Conservation (phyloP, 257 asterid species). For the Penstemon newberryi region DNA sequence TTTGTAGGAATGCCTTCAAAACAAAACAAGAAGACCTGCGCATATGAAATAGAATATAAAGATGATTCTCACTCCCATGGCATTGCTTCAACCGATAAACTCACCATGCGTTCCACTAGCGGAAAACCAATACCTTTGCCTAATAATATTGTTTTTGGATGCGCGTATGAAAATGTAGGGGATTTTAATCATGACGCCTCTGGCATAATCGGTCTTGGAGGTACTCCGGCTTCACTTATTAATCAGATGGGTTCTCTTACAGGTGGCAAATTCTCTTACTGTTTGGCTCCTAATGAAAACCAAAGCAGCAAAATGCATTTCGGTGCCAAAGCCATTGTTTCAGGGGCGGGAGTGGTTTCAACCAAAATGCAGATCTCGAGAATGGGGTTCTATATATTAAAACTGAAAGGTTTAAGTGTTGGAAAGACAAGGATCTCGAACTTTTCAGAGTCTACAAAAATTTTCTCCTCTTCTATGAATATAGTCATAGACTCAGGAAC, state of each 20-base stretch:
- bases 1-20: constrained; percentile 29
- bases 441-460: neutral
- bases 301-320: constrained; percentile 43
- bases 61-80: constrained; percentile 29
- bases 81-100: constrained; percentile 33
- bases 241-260: constrained; percentile 40
- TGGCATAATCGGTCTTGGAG: constrained; percentile 55
- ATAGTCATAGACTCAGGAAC: constrained; percentile 48
- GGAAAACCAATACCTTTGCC: constrained; percentile 26
- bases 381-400: constrained; percentile 28
- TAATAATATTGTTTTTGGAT: constrained; percentile 40
- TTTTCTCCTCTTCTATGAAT: neutral
- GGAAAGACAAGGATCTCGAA: constrained; percentile 21
- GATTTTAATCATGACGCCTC: constrained; percentile 20
- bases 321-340: constrained; percentile 35
- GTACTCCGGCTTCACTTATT: constrained; percentile 35
- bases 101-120: constrained; percentile 35
- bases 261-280: constrained; percentile 52
- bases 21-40: constrained; percentile 26
- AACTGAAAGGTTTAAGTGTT: constrained; percentile 41
- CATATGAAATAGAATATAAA: constrained; percentile 21
- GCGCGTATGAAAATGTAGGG: constrained; percentile 39
- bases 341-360: constrained; percentile 41
- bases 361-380: constrained; percentile 17
- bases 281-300: constrained; percentile 35